Conservation (phyloP, 805 yeast species). For the Pichia exigua region DNA sequence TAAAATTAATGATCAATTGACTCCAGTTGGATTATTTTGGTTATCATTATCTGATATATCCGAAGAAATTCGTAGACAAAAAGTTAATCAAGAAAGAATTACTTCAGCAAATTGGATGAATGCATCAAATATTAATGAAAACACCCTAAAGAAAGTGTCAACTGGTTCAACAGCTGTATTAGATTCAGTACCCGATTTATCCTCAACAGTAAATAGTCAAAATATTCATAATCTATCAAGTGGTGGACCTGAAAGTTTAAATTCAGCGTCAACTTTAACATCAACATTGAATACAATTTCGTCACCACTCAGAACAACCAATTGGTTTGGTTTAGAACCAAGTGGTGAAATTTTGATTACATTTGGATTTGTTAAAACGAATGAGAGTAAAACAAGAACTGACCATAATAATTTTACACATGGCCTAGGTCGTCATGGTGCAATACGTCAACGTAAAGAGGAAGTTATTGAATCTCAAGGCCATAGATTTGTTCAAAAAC, state of each 20-base stretch:
- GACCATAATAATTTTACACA: conserved; percentile 45
- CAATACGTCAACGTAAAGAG: conserved; percentile 87
- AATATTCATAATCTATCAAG: background rate
- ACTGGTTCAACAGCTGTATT: background rate
- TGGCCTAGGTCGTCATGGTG: conserved; percentile 92
- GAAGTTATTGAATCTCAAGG: conserved; percentile 94
- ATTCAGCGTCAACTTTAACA: conserved; percentile 6
- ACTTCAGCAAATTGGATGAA: conserved; percentile 76
- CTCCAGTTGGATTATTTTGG: conserved; percentile 94
- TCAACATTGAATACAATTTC: conserved; percentile 8
- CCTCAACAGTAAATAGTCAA: background rate
- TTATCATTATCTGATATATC: conserved; percentile 82
- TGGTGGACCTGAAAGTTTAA: background rate
- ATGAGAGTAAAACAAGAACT: conserved; percentile 33
- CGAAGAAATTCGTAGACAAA: conserved; percentile 88
- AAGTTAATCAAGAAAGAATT: conserved; percentile 65
- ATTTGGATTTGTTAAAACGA: conserved; percentile 67
- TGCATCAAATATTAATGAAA: conserved; percentile 48
- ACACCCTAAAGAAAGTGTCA: background rate
- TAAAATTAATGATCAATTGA: conserved; percentile 52
- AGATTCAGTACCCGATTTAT: background rate
- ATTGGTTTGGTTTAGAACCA: conserved; percentile 92
- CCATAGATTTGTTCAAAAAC: conserved; percentile 92
- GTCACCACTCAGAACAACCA: conserved; percentile 34
- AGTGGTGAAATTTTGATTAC: conserved; percentile 81